Evolutionary conservation across 108 stramenopile species (phyloP).

Genomic region (Stephanodiscus minutulus): DNA sequence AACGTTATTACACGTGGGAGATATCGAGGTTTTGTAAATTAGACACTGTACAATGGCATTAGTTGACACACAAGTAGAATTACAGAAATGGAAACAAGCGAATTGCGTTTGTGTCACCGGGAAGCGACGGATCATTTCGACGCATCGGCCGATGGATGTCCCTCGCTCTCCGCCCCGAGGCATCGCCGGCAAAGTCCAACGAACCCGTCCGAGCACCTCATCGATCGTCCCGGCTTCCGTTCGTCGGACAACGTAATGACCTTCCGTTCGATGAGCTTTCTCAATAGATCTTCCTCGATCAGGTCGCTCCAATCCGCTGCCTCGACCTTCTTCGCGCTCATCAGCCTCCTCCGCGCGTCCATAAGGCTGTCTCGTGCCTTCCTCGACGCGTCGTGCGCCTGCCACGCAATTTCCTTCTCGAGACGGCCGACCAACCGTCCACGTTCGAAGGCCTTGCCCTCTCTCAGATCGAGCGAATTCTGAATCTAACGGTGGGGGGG

Average conservation of each 20-base stretch:
- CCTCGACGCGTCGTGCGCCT: conserved; percentile 57
- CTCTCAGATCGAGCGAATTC: conserved; percentile 56
- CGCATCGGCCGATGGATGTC: not conserved
- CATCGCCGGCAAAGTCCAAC: conserved; percentile 34
- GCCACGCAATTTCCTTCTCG: conserved; percentile 78
- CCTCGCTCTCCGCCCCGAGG: conserved; percentile 7
- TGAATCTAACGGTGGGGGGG: conserved; percentile 5
- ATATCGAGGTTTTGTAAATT: not conserved
- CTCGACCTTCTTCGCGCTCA: conserved; percentile 39
- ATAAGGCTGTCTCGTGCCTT: conserved; percentile 55
- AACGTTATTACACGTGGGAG: too few species aligned
- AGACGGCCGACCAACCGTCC: conserved; percentile 70
- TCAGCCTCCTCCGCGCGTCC: conserved; percentile 42
- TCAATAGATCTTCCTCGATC: conserved; percentile 48
- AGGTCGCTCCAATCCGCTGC: conserved; percentile 74
- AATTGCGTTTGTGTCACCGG: not conserved
- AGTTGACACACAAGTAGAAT: not conserved
- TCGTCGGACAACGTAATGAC: conserved; percentile 25
- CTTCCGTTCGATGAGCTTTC: conserved; percentile 54
- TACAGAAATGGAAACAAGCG: not conserved
- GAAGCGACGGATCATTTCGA: not conserved
- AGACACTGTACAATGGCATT: not conserved
- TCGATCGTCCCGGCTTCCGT: not conserved
- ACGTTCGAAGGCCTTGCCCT: conserved; percentile 71
- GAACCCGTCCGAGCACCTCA: conserved; percentile 29